Conservation (phyloP, 371 early-diverging fungal species). For the Actinomortierella wolfii region DNA sequence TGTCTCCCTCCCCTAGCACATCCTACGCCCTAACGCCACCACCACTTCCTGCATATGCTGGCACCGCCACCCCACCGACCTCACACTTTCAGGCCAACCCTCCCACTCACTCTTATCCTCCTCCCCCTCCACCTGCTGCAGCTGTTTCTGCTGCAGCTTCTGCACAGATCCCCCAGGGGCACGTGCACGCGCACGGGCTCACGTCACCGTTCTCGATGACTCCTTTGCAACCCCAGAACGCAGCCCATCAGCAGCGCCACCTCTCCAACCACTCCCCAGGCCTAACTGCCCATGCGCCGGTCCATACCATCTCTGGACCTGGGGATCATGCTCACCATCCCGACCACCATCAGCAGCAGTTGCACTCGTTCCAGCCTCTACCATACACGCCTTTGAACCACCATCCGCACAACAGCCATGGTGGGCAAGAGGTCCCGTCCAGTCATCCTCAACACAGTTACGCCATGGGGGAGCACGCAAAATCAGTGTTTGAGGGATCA, state of each 20-base stretch:
- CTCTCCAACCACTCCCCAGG: not conserved
- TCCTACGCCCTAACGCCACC: not conserved
- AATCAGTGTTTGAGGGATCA: not conserved
- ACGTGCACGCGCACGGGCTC: not conserved
- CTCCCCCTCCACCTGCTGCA: not conserved
- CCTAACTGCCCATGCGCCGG: not conserved
- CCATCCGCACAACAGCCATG: not conserved
- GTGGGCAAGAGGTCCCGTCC: not conserved
- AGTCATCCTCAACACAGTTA: too few species aligned
- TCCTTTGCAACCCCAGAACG: not conserved
- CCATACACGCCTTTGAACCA: not conserved
- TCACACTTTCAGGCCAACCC: not conserved
- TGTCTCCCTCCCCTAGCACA: not conserved
- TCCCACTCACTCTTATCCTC: not conserved
- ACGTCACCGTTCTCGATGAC: not conserved
- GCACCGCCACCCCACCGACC: constrained; percentile 10
- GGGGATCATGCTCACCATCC: not conserved
- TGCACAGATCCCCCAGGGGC: not conserved
- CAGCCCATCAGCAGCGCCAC: not conserved
- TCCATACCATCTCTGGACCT: constrained; percentile 1
- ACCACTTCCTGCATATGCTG: constrained; percentile 7
- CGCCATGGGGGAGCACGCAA: not conserved
- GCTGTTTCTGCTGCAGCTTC: not conserved
- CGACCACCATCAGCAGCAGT: constrained; percentile 3
- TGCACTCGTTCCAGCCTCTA: not conserved